Conservation (phyloP, 768 basidiomycete species). For the Russula compacta region DNA sequence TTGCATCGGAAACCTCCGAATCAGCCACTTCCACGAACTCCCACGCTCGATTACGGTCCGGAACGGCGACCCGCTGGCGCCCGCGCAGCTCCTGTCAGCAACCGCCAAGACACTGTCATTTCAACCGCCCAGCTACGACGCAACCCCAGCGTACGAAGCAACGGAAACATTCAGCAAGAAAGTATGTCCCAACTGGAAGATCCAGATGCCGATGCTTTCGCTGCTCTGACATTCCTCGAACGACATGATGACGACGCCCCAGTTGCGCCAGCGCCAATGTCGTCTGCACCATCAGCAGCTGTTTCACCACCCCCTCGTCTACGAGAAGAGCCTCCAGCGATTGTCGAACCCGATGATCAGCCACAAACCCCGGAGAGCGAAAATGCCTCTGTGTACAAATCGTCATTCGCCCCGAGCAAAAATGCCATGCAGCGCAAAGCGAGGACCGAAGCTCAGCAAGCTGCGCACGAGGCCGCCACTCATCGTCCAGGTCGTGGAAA, state of each 20-base stretch:
- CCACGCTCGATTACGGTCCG: slow-evolving; percentile 15
- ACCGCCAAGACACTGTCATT: slow-evolving; percentile 6
- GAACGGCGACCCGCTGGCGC: slow-evolving; percentile 62
- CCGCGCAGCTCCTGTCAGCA: slow-evolving; percentile 50
- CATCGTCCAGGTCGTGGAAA: slow-evolving; percentile 61
- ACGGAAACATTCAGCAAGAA: not conserved
- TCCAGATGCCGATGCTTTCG: slow-evolving; percentile 60
- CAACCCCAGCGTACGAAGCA: slow-evolving; percentile 5
- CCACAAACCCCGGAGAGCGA: slow-evolving; percentile 22
- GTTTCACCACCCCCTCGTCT: slow-evolving; percentile 29
- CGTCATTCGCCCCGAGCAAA: slow-evolving; percentile 82
- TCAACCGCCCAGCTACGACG: slow-evolving; percentile 16
- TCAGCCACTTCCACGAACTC: slow-evolving; percentile 15
- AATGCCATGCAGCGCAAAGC: slow-evolving; percentile 80
- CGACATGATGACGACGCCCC: slow-evolving; percentile 31
- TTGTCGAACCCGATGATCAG: slow-evolving; percentile 23
- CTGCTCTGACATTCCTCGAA: slow-evolving; percentile 69
- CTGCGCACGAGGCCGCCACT: slow-evolving; percentile 68
- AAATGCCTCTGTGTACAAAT: slow-evolving; percentile 45
- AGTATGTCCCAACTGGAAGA: slow-evolving; percentile 31
- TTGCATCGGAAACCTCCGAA: slow-evolving; percentile 19
- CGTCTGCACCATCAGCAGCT: slow-evolving; percentile 21
- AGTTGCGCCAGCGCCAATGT: slow-evolving; percentile 18
- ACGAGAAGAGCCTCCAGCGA: slow-evolving; percentile 22
- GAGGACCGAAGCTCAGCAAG: slow-evolving; percentile 75